Evolutionary conservation across 208 protist species (phyloP).

Genomic region (Naegleria gruberi): DNA sequence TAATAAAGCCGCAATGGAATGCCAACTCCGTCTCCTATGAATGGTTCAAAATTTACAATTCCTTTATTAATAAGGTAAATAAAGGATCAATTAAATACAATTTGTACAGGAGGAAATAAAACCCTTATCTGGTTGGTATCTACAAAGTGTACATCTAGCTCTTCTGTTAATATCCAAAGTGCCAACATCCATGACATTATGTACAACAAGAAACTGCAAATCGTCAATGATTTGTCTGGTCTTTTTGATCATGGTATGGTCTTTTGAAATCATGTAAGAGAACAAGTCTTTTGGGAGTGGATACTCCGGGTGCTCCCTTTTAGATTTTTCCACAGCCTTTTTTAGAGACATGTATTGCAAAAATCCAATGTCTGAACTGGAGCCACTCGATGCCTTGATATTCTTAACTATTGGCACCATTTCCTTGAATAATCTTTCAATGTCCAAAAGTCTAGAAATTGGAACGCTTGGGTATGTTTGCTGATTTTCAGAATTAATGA

Average conservation of each 20-base stretch:
- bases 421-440: not conserved
- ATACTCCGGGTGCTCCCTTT: not conserved
- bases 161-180: not conserved
- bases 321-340: not conserved
- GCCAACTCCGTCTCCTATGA: no score
- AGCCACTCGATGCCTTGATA: not conserved
- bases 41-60: no score
- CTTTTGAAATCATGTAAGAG: not conserved
- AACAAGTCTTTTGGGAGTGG: not conserved
- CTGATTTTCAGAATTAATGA: not conserved
- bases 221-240: not conserved
- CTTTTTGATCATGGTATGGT: not conserved
- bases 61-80: no score
- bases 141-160: not conserved
- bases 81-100: slow-evolving; percentile 14
- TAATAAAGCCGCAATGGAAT: no score
- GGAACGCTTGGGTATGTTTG: not conserved
- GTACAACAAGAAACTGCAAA: slow-evolving; percentile 10
- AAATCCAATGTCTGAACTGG: not conserved
- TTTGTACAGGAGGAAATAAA: not conserved
- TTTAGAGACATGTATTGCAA: not conserved
- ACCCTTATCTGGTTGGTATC: not conserved
- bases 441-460: not conserved
- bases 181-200: slow-evolving; percentile 16
- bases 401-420: slow-evolving; percentile 5